Evolutionary conservation across 805 yeast species (phyloP).

Genomic region (Spathaspora passalidarum): DNA sequence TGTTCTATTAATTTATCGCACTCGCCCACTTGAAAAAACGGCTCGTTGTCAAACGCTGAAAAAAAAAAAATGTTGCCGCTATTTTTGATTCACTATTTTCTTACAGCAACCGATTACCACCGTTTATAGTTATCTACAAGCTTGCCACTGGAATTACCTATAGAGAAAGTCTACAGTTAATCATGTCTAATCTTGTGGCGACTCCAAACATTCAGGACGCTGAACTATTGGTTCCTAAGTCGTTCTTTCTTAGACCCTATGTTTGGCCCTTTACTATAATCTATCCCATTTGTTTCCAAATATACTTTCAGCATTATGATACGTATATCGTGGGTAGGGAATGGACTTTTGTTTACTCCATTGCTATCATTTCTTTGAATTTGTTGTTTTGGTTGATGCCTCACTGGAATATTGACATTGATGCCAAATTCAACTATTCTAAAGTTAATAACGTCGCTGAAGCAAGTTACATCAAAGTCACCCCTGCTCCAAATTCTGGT

Average conservation of each 20-base stretch:
- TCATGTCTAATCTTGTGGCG: constrained; percentile 51
- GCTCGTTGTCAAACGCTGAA: neutral
- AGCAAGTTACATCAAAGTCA: constrained; percentile 71
- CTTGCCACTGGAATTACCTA: neutral
- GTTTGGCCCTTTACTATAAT: constrained; percentile 77
- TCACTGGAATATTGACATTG: constrained; percentile 82
- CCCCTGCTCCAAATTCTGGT: constrained; percentile 85
- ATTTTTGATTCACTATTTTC: neutral
- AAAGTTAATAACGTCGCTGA: constrained; percentile 50
- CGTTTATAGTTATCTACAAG: neutral
- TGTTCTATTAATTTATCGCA: neutral
- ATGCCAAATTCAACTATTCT: constrained; percentile 65
- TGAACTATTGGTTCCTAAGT: constrained; percentile 68
- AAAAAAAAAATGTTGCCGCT: neutral
- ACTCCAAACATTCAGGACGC: constrained; percentile 73
- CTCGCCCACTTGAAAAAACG: neutral
- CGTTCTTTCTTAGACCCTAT: constrained; percentile 63
- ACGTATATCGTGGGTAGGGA: constrained; percentile 81
- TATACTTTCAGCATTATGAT: constrained; percentile 71
- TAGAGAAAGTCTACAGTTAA: neutral
- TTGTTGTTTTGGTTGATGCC: constrained; percentile 82
- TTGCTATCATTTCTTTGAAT: constrained; percentile 71
- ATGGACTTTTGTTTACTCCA: constrained; percentile 91
- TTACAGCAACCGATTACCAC: neutral
- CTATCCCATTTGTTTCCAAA: constrained; percentile 69